Conservation (phyloP, 2,329 filamentous ascomycete species). For the Cyanodermella asteris region DNA sequence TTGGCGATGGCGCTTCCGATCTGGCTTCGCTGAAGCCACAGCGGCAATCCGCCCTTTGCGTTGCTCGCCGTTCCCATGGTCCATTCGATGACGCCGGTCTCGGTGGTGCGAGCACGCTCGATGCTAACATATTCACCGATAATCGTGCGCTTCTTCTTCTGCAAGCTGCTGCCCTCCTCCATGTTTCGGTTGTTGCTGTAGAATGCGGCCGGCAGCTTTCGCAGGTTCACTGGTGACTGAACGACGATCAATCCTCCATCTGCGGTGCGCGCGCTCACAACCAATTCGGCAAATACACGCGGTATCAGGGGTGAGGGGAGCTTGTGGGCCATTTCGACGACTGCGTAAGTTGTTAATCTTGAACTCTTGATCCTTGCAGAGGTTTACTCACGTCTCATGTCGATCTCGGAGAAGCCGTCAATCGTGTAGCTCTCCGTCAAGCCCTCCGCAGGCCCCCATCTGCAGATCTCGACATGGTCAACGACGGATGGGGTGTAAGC, state of each 20-base stretch:
- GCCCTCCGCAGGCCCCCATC: constrained; percentile 11
- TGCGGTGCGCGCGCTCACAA: constrained; percentile 10
- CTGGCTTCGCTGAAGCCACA: constrained; percentile 41
- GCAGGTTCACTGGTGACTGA: constrained; percentile 12
- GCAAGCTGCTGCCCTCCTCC: constrained; percentile 8
- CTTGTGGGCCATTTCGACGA: constrained; percentile 14
- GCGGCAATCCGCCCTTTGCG: constrained; percentile 43
- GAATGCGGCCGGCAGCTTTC: constrained; percentile 7
- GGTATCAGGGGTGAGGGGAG: constrained; percentile 10
- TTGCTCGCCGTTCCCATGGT: constrained; percentile 57
- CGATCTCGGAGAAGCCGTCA: constrained; percentile 5
- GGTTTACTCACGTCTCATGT: constrained; percentile 7
- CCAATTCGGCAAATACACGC: constrained; percentile 13
- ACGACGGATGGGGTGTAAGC: constrained; percentile 11
- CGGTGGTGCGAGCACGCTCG: constrained; percentile 33
- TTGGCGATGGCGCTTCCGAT: constrained; percentile 43
- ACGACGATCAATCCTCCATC: constrained; percentile 12
- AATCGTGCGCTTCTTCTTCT: constrained; percentile 10
- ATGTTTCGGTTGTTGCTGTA: constrained; percentile 11
- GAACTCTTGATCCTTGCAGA: not conserved
- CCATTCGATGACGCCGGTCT: constrained; percentile 37
- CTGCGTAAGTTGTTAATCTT: constrained; percentile 5
- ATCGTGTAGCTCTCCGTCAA: constrained; percentile 2
- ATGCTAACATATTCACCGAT: constrained; percentile 25
- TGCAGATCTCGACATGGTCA: constrained; percentile 10